These are phyloP conservation scores for Erucastrum elatum DNA, from an alignment of 345 rosid species.

Conservation along the genomic window DNA sequence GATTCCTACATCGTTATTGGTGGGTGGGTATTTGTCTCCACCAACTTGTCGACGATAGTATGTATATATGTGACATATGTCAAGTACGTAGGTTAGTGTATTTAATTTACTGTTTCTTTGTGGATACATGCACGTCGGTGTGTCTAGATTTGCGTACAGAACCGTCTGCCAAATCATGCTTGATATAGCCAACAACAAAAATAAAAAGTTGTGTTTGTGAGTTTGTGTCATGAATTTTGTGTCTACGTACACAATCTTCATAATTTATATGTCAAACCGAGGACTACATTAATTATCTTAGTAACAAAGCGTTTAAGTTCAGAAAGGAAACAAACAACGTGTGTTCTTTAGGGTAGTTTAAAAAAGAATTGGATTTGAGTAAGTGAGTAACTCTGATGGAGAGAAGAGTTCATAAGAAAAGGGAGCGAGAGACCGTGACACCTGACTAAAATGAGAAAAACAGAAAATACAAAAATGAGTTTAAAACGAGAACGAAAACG, in stretches of 20 bases:
- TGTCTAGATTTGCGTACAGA: neutral
- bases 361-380: constrained; percentile 1
- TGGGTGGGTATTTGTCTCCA: neutral
- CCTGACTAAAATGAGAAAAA: constrained; percentile 16
- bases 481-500: neutral
- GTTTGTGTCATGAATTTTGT: neutral
- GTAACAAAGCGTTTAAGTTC: neutral
- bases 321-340: neutral
- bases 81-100: neutral
- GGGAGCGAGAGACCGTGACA: constrained; percentile 7
- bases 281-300: neutral
- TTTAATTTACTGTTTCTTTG: neutral
- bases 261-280: neutral
- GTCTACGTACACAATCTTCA: neutral
- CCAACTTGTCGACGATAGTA: neutral
- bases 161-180: neutral
- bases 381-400: neutral
- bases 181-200: neutral
- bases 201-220: neutral
- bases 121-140: neutral
- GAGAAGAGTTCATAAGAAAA: constrained; percentile 11
- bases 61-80: neutral
- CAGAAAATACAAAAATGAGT: constrained; percentile 21
- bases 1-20: neutral
- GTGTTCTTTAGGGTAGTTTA: neutral